Base-by-base conservation (phyloP, 495 filamentous ascomycete genomes). In the Penicillium chermesinum region DNA sequence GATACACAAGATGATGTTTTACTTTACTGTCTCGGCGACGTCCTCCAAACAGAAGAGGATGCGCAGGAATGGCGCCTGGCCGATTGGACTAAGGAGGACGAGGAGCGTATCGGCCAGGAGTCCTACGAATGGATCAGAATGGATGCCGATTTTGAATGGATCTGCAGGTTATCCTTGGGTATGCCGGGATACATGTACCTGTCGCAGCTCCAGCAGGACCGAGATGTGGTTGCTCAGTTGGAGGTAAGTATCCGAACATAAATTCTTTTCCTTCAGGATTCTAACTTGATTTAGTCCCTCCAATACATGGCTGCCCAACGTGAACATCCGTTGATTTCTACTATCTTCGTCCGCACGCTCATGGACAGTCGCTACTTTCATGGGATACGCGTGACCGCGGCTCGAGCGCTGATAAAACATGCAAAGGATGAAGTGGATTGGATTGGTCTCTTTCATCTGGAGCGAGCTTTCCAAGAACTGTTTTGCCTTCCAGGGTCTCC, bases 111-210 rank as follows among this genome's bases (percentile, higher is more conserved):
- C 94, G 87, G 89, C 33, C 82, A 89, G 44, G 93, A 99, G 60
- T 93, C 86, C 2, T 99, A 96, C 60, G 93, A 99, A 63, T 99
- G 93, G 93, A 93, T 97, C 49, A 83, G 93, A 13, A 87, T 97
- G 76, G 93, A 99, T 67, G 89, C 91, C 15, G 93, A 99, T 65
- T 96, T 96, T 55, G 93, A 99, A 60, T 99, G 93, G 93, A 82
- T 96, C 33, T 91, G 87, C 69, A 84, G 85, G 42, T 75, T 87
- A 41, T 80, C 81, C 34, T 75, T 91, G 40, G 81, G 78, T 22
- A 87, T 95, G 82, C 89, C 88, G 7, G 77, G 85, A 2, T 97
- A 96, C 71, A 99, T 99, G 93, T 96, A 89, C 60, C 76, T 95
- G 44, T 96, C 93, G 1, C 93, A 99, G 61, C 72, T 99, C 36